Base-by-base conservation (phyloP, 805 yeast species). In the Crinitomyces ghanaensis region DNA sequence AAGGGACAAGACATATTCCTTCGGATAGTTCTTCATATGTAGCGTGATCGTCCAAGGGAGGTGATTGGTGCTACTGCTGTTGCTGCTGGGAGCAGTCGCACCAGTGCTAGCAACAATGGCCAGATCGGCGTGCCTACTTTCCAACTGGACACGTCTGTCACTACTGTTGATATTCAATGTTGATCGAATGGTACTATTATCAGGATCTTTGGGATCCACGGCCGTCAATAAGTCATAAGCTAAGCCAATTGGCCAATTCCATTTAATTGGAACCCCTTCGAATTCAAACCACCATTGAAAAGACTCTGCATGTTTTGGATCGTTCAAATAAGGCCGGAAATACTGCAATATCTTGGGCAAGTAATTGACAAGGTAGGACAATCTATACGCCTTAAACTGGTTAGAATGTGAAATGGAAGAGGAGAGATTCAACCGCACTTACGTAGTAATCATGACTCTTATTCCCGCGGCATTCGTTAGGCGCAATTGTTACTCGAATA, bases 201-300 rank as follows among this genome's bases (percentile, higher is more conserved):
- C 39, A n/a, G 38, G 32, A 34, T 40, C 25, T 5, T 43, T 14
- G 4, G 64, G 64, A 27, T 58, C 57, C 15, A 63, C 50, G 2
- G 62, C 59, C n/a, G 60, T 55, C 36, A 68, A 48, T 6, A 62
- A 55, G 44, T 83, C 93, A 47, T 66, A 73, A 2, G 75, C 51
- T 4, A 78, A 56, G 0, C 94, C 94, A 1, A 76, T 53, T 0
- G 95, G 95, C 40, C 72, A 60, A 42, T 79, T 72, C 93, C 95
- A 84, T 31, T 68, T 64, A 19, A 85, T 40, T 0, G 91, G 84
- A 2, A 65, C 72, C 4, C 58, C 66, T 20, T 75, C 77, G 48
- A 62, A 68, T 41, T 73, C 83, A 22, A 83, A 61, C 93, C 93
- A 84, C 57, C 74, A 62, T 2, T 51, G 50, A 4, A 39, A 28